Base-by-base conservation (phyloP, 805 yeast species). In the Saccharomycopsis amapae region DNA sequence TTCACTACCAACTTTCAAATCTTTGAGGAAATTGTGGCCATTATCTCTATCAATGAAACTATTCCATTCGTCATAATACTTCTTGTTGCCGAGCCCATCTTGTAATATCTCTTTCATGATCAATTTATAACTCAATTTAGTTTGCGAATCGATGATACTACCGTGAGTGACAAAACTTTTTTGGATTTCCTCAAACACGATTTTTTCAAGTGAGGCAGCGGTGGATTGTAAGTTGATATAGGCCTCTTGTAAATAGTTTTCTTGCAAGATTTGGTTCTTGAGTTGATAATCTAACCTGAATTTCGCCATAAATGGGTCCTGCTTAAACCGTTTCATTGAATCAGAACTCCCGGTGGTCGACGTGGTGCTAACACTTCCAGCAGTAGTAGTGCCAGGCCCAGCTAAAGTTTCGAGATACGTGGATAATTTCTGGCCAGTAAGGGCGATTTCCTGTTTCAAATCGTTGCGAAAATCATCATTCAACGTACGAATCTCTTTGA, bases 31-130 rank as follows among this genome's bases (percentile, higher is more conserved):
- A 46, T 68, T 64, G 24, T 64, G 67, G 24, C 67, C 67, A 40
- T 63, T 40, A 26, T 50, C 53, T 3, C 46, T 62, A 38, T 67
- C 64, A 42, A 81, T 76, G 50, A 79, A 81, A 41, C 74, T 73
- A 56, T 81, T 84, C 87, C 87, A 81, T 60, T 81, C 89, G 51
- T 74, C 64, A 35, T 71, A 72, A n/a, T 77, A 70, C 40, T 78
- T 81, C 54, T 78, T 79, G 55, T 70, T 60, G 55, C 75, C 56
- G 61, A 74, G 69, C 53, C 79, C 66, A 48, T 72, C 68, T 47
- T 63, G 64, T 44, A 64, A 59, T 41, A 81, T 64, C 54, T 73
- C 78, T 42, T 76, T 76, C 33, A 79, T 67, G 57, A 79, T 66
- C 48, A 72, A 66, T 38, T 74, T 68, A 23, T 42, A 49, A 5